These are phyloP conservation scores for Chondrus crispus DNA, from an alignment of 23 red algal species.

Conservation along the genomic window DNA sequence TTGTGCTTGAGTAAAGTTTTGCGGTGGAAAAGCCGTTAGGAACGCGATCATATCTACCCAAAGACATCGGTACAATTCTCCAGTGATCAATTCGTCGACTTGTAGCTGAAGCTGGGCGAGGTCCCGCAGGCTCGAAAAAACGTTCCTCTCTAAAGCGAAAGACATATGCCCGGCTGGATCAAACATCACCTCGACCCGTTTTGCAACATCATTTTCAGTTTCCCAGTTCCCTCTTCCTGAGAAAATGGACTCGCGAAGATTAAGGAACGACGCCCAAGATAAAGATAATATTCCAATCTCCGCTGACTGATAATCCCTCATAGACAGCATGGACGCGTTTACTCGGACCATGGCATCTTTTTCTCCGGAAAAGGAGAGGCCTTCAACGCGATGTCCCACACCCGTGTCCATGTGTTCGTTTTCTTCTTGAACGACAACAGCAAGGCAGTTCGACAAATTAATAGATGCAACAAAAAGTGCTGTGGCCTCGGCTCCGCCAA, in stretches of 20 bases:
- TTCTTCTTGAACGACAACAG: neutral
- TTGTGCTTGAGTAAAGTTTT: conserved; percentile 2
- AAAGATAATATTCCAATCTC: conserved; percentile 25
- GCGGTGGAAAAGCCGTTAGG: conserved; percentile 43
- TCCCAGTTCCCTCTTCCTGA: no score
- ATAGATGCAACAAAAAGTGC: conserved; percentile 42
- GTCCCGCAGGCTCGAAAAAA: conserved; percentile 18
- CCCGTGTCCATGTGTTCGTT: neutral
- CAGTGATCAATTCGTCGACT: conserved; percentile 15
- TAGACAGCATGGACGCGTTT: neutral
- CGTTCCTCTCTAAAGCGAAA: conserved; percentile 1
- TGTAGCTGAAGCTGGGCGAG: neutral
- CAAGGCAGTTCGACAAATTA: neutral
- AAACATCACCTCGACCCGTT: neutral
- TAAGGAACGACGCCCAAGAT: conserved; percentile 42
- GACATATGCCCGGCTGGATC: conserved; percentile 12
- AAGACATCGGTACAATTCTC: conserved; percentile 4
- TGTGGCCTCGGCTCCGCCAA: conserved; percentile 12
- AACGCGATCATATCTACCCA: conserved; percentile 51
- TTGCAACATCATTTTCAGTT: neutral
- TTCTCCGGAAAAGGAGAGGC: neutral
- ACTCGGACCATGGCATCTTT: neutral
- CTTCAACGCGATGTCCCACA: neutral
- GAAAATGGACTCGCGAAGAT: neutral
- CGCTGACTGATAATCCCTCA: neutral